Base-by-base conservation (phyloP, 768 basidiomycete species). In the Russula earlei region DNA sequence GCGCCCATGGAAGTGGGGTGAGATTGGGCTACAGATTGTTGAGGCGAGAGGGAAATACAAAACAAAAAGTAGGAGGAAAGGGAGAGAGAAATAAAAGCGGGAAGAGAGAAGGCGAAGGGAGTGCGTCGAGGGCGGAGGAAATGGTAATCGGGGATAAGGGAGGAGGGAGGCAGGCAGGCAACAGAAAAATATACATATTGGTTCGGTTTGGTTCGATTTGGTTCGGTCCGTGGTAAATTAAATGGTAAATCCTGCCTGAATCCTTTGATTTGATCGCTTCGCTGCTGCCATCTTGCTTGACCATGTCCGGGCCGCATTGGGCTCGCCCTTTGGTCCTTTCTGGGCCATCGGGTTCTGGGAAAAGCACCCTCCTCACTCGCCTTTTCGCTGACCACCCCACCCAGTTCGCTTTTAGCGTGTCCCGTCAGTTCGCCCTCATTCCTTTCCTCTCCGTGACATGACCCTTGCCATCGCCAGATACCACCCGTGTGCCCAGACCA, bases 261-360 rank as follows among this genome's bases (percentile, higher is more conserved):
- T n/a, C n/a, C 29, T 31, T 31, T 5, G 7, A 10, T 31, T 10
- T 31, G n/a, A n/a, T 10, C 29, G 10, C 29, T 10, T 3, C 10
- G 5, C 29, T 27, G 15, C 43, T 17, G 15, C 15, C 43, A 3
- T n/a, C n/a, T n/a, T 38, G 1, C 15, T 19, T 31, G 47, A 70
- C 69, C 63, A 56, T 69, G 12, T 63, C 66, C 17, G 61, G 63
- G n/a, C 58, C 62, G 1, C 70, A 77, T 59, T 80, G 82, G 63
- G 65, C 78, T 12, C 80, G 86, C 57, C 92, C 93, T 4, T 82
- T 96, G 49, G 83, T 96, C 41, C 75, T 95, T 58, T 95, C 87
- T 52, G 90, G 91, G 0, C 93, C 93, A 0, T 93, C 91, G 1
- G 93, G 94, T 56, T 89, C 93, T 2, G 95, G 95, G 50, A 98